These are phyloP conservation scores for Boletellus ananiceps DNA, from an alignment of 768 basidiomycete species.

Conservation along the genomic window DNA sequence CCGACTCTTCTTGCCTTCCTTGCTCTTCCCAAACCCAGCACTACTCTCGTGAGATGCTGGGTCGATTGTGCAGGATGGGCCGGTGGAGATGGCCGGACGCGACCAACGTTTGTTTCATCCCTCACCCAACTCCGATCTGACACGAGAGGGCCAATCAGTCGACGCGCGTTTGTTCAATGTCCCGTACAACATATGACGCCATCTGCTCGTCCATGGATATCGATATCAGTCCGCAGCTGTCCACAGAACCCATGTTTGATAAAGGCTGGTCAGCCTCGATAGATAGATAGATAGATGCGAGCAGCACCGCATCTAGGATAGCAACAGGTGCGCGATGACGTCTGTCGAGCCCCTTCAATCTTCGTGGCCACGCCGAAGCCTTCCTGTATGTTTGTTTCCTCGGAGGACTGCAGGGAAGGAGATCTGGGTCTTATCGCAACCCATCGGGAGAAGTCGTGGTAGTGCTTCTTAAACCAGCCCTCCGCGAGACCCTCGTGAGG, in stretches of 20 bases:
- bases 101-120: not conserved
- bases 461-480: too few relatives aligned
- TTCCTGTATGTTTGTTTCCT: slow-evolving; percentile 4
- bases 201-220: slow-evolving; percentile 9
- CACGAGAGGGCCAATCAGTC: slow-evolving; percentile 3
- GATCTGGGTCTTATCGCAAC: slow-evolving; percentile 10
- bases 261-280: not conserved
- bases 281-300: slow-evolving; percentile 6
- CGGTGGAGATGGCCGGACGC: slow-evolving; percentile 1
- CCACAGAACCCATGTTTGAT: not conserved
- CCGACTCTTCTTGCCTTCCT: too few relatives aligned
- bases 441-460: slow-evolving; percentile 1
- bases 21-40: slow-evolving; percentile 4
- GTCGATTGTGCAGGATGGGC: slow-evolving; percentile 4
- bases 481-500: too few relatives aligned
- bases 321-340: slow-evolving; percentile 2
- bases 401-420: slow-evolving; percentile 12
- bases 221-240: not conserved
- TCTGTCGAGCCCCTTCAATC: not conserved
- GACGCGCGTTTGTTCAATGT: not conserved
- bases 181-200: slow-evolving; percentile 6
- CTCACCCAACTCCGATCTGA: slow-evolving; percentile 14
- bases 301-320: not conserved
- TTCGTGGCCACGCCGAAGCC: slow-evolving; percentile 1
- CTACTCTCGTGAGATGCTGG: not conserved